phyloP scores from a whole-genome alignment of 345 rosid species.

The Populus alba region DNA sequence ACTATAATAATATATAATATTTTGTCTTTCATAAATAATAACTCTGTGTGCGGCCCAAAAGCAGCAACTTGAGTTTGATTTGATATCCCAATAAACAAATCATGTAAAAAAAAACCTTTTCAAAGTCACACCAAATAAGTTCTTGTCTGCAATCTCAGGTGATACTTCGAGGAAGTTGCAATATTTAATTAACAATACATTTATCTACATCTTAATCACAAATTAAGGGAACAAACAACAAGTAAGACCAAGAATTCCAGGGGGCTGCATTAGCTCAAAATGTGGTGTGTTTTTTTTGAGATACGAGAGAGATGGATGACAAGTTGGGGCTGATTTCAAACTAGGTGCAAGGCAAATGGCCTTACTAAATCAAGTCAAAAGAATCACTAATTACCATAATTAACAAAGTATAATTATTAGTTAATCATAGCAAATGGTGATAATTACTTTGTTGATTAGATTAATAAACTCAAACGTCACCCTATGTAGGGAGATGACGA shows the following conservation, averaged over 20 bases:
- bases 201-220: neutral
- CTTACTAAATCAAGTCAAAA: neutral
- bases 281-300: neutral
- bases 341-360: neutral
- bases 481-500: neutral
- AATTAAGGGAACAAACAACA: neutral
- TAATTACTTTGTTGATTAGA: neutral
- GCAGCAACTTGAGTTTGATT: no score
- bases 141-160: neutral
- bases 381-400: neutral
- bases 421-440: neutral
- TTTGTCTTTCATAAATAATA: no score
- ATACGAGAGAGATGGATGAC: neutral
- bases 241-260: neutral
- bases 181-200: neutral
- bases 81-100: no score
- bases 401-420: neutral
- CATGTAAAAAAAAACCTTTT: no score
- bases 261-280: no score
- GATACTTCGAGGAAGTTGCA: neutral
- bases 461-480: conserved; percentile 3
- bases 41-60: no score
- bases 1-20: no score
- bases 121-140: neutral
- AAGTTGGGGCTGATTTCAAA: neutral